These are phyloP conservation scores for Aureobasidium sp. DNA, from an alignment of 2,329 filamentous ascomycete species.

Conservation along the genomic window DNA sequence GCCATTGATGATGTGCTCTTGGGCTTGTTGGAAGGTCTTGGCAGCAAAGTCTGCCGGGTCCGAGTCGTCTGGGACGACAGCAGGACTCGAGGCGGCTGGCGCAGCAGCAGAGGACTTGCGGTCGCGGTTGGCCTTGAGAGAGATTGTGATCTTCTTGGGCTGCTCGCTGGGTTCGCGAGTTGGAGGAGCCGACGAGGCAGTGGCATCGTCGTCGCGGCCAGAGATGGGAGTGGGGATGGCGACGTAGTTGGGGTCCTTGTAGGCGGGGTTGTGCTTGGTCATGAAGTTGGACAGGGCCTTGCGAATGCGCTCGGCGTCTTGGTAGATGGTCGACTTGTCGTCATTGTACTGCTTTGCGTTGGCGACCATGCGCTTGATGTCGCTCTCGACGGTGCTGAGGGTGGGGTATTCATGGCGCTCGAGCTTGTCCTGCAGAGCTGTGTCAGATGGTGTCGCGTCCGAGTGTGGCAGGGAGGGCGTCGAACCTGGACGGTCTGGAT, in stretches of 20 bases:
- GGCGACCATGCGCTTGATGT: slow-evolving; percentile 78
- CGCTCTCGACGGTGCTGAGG: slow-evolving; percentile 71
- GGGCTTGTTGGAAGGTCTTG: slow-evolving; percentile 73
- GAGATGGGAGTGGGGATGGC: slow-evolving; percentile 69
- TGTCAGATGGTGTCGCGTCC: background rate
- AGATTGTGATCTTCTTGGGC: slow-evolving; percentile 20
- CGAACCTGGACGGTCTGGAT: slow-evolving; percentile 64
- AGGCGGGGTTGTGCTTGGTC: slow-evolving; percentile 79
- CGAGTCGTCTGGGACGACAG: background rate
- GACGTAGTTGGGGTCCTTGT: slow-evolving; percentile 60
- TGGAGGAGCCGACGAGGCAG: background rate
- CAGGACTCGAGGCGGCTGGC: background rate
- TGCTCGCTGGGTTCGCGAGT: slow-evolving; percentile 20
- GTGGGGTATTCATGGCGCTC: slow-evolving; percentile 60
- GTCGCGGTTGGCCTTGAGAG: slow-evolving; percentile 7
- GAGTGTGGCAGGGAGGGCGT: background rate
- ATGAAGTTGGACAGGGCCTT: slow-evolving; percentile 85
- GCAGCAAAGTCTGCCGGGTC: slow-evolving; percentile 53
- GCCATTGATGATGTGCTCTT: slow-evolving; percentile 77
- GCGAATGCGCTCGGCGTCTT: slow-evolving; percentile 78
- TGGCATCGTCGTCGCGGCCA: slow-evolving; percentile 32
- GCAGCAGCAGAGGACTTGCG: slow-evolving; percentile 16
- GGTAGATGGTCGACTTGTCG: slow-evolving; percentile 63
- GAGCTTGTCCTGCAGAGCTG: slow-evolving; percentile 50
- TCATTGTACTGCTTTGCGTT: slow-evolving; percentile 83